Conservation (phyloP, 2,329 filamentous ascomycete genomes). For the Botrytis tulipae region DNA sequence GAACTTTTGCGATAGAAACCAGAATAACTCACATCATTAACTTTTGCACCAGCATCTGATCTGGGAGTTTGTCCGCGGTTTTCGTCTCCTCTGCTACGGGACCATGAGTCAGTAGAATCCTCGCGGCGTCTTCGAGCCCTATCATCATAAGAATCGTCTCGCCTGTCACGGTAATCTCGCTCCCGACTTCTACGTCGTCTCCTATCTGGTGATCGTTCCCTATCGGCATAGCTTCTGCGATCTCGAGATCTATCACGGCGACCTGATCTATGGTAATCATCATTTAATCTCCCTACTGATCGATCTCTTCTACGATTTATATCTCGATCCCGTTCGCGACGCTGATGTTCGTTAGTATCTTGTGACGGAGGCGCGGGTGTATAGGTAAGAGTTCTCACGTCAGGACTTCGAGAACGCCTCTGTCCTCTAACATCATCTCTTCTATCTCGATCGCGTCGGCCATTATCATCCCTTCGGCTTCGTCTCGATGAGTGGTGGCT, state of each 20-base stretch:
- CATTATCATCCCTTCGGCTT: constrained; percentile 49
- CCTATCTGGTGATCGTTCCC: constrained; percentile 57
- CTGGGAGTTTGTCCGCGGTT: constrained; percentile 56
- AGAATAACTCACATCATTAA: constrained; percentile 54
- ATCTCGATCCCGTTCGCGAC: constrained; percentile 59
- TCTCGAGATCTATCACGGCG: constrained; percentile 64
- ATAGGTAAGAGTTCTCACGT: constrained; percentile 50
- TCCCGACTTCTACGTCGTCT: constrained; percentile 64
- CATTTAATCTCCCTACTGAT: constrained; percentile 65
- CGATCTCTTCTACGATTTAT: constrained; percentile 66
- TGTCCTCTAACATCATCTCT: constrained; percentile 50
- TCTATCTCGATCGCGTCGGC: constrained; percentile 49
- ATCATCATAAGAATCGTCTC: constrained; percentile 68
- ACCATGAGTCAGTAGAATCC: constrained; percentile 68
- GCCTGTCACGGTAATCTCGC: constrained; percentile 64
- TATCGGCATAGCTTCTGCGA: constrained; percentile 55
- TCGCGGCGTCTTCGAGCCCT: constrained; percentile 62
- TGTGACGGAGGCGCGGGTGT: constrained; percentile 22
- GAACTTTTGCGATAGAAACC: not conserved
- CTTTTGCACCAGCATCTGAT: constrained; percentile 46
- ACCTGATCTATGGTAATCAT: constrained; percentile 60
- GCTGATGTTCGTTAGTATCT: constrained; percentile 44
- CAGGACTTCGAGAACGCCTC: constrained; percentile 59
- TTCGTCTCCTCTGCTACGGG: constrained; percentile 65
- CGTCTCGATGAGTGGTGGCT: constrained; percentile 70